Evolutionary conservation across 805 yeast species (phyloP), one percentile per base, ranked within the genome.

Genomic region (Metschnikowia henanensis): DNA sequence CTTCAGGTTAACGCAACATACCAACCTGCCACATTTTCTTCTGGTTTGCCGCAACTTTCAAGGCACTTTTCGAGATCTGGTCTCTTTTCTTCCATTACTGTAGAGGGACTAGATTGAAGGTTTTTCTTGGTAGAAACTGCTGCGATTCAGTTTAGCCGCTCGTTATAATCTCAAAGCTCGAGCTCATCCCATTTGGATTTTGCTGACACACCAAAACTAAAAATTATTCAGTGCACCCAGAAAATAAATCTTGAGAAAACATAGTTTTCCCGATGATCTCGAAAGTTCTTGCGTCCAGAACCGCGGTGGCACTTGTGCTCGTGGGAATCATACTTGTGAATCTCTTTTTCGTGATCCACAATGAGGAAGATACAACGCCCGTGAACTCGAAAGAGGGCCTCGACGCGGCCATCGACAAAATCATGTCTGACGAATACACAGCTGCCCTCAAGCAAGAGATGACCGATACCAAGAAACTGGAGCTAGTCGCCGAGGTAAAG

Each of bases 341-440:
- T 23, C 46, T 42, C n/a, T 21, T 37, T n/a, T 36, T 37, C 26
- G 41, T 37, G 19, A n/a, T n/a, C 16, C 28, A 33, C 16, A 32
- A 37, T 28, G 41, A 42, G 23, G 35, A 28, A 20, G 18, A 12
- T 16, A 25, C 31, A 17, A 33, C 33, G 6, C 37, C 32, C 15
- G 29, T 37, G 3, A 37, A 37, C 10, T 32, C 45, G 9, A 42
- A 42, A 16, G 43, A 38, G 26, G 42, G 37, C 4, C 44, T 47
- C 30, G 39, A 37, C 21, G 35, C 18, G 10, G 37, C 46, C 16
- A 30, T 45, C 26, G 49, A 45, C 10, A 4, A 10, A 7, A 21
- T 45, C 30, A 36, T 41, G 26, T 26, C 41, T 18, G 41, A 32
- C 30, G 49, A 45, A 20, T 47, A 44, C 28, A 18, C 39, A 16